Conservation (phyloP, 1,284 basidiomycete species). For the Tetrapyrgos nigripes region DNA sequence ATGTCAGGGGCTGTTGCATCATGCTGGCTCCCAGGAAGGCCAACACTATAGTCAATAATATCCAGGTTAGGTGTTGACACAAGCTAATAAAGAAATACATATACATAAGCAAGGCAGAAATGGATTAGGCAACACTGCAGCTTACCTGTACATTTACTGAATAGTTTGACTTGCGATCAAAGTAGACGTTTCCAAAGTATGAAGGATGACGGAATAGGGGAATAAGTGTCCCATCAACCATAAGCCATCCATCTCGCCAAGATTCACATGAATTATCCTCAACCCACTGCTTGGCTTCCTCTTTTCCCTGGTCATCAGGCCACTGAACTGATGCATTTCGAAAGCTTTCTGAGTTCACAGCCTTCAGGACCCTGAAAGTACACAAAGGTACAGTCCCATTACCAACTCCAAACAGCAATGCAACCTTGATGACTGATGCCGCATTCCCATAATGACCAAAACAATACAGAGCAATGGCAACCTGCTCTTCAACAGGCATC, state of each 20-base stretch:
- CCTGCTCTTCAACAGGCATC: constrained; percentile 30
- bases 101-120: not conserved
- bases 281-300: constrained; percentile 21
- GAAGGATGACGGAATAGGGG: constrained; percentile 25
- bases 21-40: constrained; percentile 24
- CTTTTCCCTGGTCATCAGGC: constrained; percentile 25
- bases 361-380: constrained; percentile 30
- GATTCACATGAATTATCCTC: constrained; percentile 21
- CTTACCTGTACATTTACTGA: constrained; percentile 35
- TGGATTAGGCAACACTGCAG: not conserved
- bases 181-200: constrained; percentile 29
- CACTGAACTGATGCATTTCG: constrained; percentile 22
- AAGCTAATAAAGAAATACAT: constrained; percentile 17
- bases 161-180: constrained; percentile 34
- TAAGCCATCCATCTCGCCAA: constrained; percentile 29
- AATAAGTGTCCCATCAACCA: constrained; percentile 36
- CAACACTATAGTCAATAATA: constrained; percentile 30
- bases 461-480: constrained; percentile 37
- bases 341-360: constrained; percentile 27
- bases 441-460: constrained; percentile 41
- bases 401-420: constrained; percentile 39
- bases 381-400: constrained; percentile 32
- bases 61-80: constrained; percentile 19
- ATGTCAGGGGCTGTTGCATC: constrained; percentile 15
- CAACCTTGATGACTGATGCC: constrained; percentile 34